Conservation (phyloP, 2,329 filamentous ascomycete species). For the Aspergillus flavus region DNA sequence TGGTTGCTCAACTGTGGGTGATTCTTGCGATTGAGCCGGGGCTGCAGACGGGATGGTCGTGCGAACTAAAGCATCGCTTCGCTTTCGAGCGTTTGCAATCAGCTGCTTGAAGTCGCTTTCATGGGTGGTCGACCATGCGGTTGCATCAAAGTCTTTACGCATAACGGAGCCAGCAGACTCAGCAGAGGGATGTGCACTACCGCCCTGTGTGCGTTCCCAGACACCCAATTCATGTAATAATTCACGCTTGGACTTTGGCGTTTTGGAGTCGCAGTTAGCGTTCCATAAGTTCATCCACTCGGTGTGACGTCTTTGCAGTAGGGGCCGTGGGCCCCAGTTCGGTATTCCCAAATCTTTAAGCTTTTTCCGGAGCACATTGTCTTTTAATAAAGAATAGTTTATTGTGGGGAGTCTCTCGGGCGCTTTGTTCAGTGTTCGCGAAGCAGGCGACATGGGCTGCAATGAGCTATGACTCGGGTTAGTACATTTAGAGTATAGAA, state of each 20-base stretch:
- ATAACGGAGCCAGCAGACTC: constrained; percentile 58
- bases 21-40: constrained; percentile 8
- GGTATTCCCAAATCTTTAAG: constrained; percentile 79
- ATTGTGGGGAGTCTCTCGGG: constrained; percentile 74
- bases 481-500: constrained; percentile 13
- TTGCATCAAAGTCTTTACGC: constrained; percentile 85
- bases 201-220: constrained; percentile 85
- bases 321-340: constrained; percentile 64
- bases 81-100: constrained; percentile 72
- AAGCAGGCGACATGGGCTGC: constrained; percentile 19
- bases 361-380: constrained; percentile 76
- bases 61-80: constrained; percentile 39
- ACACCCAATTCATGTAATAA: constrained; percentile 76
- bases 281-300: constrained; percentile 98
- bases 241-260: constrained; percentile 70
- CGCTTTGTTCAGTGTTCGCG: constrained; percentile 36
- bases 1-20: constrained; percentile 6
- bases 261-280: constrained; percentile 85
- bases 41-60: constrained; percentile 27
- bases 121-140: constrained; percentile 73
- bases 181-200: constrained; percentile 46
- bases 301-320: constrained; percentile 78
- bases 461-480: constrained; percentile 25
- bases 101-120: constrained; percentile 75
- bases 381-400: constrained; percentile 86